These are phyloP conservation scores for Hippophae rhamnoides DNA, from an alignment of 306 rosid genomes.

Conservation along the genomic window DNA sequence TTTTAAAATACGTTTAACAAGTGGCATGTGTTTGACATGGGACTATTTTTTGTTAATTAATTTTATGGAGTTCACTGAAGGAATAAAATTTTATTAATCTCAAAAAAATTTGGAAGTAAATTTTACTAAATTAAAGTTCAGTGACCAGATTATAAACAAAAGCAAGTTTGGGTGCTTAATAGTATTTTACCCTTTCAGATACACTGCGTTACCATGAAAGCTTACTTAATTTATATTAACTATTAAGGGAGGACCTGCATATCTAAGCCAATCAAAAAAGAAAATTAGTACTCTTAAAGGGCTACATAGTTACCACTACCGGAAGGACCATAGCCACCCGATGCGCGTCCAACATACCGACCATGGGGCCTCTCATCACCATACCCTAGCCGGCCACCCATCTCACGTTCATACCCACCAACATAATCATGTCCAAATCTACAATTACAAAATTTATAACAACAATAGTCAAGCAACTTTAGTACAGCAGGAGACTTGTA, in stretches of 20 bases:
- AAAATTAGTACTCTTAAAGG: background rate
- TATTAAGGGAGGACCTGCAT: background rate
- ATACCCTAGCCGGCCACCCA: constrained; percentile 67
- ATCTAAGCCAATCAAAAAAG: background rate
- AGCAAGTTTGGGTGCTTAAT: no score
- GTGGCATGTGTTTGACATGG: no score
- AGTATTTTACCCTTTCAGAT: no score
- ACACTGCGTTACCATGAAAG: no score
- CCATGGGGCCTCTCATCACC: constrained; percentile 77
- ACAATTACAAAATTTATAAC: constrained; percentile 10
- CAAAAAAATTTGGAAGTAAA: no score
- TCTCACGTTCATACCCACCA: constrained; percentile 79
- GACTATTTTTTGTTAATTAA: no score
- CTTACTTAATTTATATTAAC: no score
- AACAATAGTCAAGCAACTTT: background rate
- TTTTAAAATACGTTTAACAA: no score
- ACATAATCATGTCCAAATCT: constrained; percentile 75
- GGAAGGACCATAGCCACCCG: constrained; percentile 60
- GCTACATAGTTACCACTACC: constrained; percentile 22
- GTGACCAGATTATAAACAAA: no score
- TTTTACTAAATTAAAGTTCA: no score
- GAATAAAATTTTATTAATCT: no score
- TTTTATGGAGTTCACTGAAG: no score
- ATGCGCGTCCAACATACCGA: constrained; percentile 60
- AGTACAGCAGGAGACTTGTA: background rate